Base-by-base conservation (phyloP, 306 rosid species). In the Mucuna pruriens region DNA sequence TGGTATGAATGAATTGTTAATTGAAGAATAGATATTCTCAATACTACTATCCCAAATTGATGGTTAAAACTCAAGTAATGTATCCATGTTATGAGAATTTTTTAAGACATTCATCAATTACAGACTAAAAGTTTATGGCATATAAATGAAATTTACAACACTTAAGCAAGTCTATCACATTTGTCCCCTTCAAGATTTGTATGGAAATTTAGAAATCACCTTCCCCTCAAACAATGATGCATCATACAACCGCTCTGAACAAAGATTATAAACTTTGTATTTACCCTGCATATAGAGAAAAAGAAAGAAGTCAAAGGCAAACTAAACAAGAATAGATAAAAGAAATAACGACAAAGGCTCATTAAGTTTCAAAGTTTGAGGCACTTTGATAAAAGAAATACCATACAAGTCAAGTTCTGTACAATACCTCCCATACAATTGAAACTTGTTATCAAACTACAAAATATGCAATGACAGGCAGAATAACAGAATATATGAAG, bases 201-300 rank as follows among this genome's bases (percentile, higher is more conserved):
- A 54, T 45, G 78, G 60, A 51, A 82, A 77, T 77, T 51, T 29
- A 71, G 20, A 76, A 84, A 93, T 19, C 86, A 93, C 99, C 98
- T 96, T 96, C 84, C 98, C 98, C 91, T 96, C 98, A 77, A 93
- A 91, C 86, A 96, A 71, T 29, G 98, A 93, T 42, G 98, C 99
- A 80, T 96, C 98, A 84, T 96, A 96, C 60, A 96, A 89, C 91
- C 99, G 87, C 92, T 96, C 99, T 15, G 96, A 93, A 86, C 99
- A 96, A 49, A 93, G 99, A 80, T 96, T 96, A 83, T 96, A 93
- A 13, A 96, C 99, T 86, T 96, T 96, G 92, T 96, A 96, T 82
- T 94, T 94, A 25, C 44, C 97, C 99, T 93, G 94, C 83, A 83
- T 33, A 89, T 78, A 54, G 67, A 25, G 77, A 73, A 83, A 36